Conservation (phyloP, 2,329 filamentous ascomycete genomes). For the Achaetomium macrosporum region DNA sequence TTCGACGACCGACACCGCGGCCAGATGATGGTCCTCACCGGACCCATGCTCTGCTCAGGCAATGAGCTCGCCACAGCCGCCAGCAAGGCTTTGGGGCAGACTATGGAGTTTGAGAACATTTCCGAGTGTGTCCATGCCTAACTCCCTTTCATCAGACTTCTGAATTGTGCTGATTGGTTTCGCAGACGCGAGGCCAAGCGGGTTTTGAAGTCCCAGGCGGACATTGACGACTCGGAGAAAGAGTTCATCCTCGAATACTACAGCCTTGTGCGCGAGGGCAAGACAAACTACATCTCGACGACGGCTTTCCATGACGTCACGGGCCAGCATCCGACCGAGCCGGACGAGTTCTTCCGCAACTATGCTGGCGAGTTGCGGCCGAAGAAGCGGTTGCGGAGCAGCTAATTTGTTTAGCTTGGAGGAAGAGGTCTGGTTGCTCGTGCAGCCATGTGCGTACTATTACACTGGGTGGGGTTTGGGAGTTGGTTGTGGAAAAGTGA, state of each 20-base stretch:
- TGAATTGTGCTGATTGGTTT: background rate
- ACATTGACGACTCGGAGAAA: conserved; percentile 35
- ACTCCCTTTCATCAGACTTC: background rate
- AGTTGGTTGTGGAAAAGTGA: too few species aligned
- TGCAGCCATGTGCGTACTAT: too few species aligned
- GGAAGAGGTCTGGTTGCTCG: too few species aligned
- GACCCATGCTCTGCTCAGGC: conserved; percentile 41
- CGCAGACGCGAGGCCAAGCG: conserved; percentile 28
- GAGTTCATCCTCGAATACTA: conserved; percentile 48
- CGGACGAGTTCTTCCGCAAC: conserved; percentile 43
- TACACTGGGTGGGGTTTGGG: too few species aligned
- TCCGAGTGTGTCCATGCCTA: conserved; percentile 32
- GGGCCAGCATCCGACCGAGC: conserved; percentile 40
- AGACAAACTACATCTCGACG: conserved; percentile 49
- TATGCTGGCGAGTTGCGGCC: conserved; percentile 37
- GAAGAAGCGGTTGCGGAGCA: conserved; percentile 29
- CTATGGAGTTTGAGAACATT: conserved; percentile 43
- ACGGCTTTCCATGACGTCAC: conserved; percentile 46
- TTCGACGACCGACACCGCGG: conserved; percentile 46
- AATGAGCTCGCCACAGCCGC: conserved; percentile 42
- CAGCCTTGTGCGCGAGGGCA: conserved; percentile 45
- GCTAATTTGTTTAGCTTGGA: background rate
- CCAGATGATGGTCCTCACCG: conserved; percentile 47
- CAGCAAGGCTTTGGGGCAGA: conserved; percentile 36
- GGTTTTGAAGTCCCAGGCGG: conserved; percentile 33